Evolutionary conservation across 2,329 filamentous ascomycete species (phyloP).

Genomic region (Pyrenochaeta sp.): DNA sequence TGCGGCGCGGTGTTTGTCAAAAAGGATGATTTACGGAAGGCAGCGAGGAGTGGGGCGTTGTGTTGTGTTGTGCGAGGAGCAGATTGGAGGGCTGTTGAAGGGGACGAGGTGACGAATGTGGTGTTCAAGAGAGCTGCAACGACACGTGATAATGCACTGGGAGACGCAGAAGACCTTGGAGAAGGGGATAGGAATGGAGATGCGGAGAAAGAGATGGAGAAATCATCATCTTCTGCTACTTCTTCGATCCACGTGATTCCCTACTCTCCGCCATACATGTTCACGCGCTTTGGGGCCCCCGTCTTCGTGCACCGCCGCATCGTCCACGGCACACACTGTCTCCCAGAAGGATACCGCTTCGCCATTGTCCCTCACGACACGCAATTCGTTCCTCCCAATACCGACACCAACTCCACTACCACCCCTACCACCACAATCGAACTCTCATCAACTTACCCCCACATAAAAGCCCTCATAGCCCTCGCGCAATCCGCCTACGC

Average conservation of each 20-base stretch:
- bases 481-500: constrained; percentile 41
- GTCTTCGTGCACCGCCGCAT: constrained; percentile 24
- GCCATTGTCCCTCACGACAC: constrained; percentile 24
- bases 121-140: constrained; percentile 10
- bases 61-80: constrained; percentile 39
- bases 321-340: constrained; percentile 25
- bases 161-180: no score
- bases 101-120: constrained; percentile 21
- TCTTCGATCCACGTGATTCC: constrained; percentile 11
- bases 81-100: constrained; percentile 29
- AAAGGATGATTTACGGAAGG: constrained; percentile 31
- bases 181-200: no score
- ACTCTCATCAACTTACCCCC: constrained; percentile 31
- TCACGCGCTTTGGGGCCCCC: constrained; percentile 22
- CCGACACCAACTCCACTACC: no score
- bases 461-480: constrained; percentile 33
- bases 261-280: constrained; percentile 23
- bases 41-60: constrained; percentile 36
- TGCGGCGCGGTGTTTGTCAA: constrained; percentile 19
- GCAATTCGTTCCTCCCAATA: constrained; percentile 6
- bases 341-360: constrained; percentile 26
- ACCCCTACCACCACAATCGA: constrained; percentile 6
- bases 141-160: no score
- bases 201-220: not conserved
- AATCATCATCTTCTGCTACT: no score